Evolutionary conservation across 352 stramenopile species (phyloP), one percentile per base, ranked within the genome.

Genomic region (Plasmopara halstedii): DNA sequence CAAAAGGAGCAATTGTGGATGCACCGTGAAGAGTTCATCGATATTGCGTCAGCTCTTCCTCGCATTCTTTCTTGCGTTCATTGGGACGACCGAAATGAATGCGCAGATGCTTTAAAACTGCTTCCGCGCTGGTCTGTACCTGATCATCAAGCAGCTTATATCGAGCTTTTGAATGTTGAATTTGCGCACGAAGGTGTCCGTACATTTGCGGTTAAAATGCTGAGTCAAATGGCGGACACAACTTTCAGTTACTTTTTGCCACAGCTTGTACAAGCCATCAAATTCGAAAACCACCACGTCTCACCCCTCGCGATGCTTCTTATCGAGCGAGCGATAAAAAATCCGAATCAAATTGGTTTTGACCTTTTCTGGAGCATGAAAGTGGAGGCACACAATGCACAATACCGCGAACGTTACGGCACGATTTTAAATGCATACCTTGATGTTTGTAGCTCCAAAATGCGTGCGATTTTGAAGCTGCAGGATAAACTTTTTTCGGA

Each of bases 311-410:
- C 76, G 2, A 70, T 87, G 57, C 57, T 89, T 32, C 56, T 95
- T 2, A 85, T 95, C n/a, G 73, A 88, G 34, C 78, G 85, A n/a
- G 85, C 82, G 0, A 86, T 94, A 36, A 88, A 88, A 54, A 91
- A 90, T 35, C 83, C 81, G 13, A 89, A 89, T 42, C 71, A 89
- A 41, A 88, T 95, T 38, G 85, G 85, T 15, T 92, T 94, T 46
- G 77, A 90, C 43, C 70, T 95, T 3, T 95, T 95, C 49, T 95
- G 85, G 85, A 73, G 62, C 50, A 87, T 95, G 72, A 91, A 92
- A 52, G 81, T 92, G 19, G 85, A 95, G 41, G 82, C 85, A 14
- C 69, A 94, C 56, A 86, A 89, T 47, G 58, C 73, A 4, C 76
- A 88, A 35, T 88, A 86, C 39, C 68, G 68, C 10, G 82, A 92